Base-by-base conservation (phyloP, 768 basidiomycete genomes). In the Trametes cubensis region DNA sequence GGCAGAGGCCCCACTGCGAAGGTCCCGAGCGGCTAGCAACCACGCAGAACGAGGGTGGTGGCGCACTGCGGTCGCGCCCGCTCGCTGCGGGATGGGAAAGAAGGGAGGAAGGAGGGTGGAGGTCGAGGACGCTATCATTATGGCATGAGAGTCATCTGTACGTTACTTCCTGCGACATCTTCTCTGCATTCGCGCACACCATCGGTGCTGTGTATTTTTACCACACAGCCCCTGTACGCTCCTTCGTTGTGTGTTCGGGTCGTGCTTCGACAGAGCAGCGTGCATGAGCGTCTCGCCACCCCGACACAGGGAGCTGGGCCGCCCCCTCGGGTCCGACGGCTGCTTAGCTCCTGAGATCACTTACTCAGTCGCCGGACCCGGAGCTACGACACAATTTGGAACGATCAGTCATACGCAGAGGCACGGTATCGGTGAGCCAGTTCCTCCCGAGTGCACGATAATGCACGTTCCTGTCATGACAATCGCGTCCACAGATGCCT, bases 111-210 rank as follows among this genome's bases (percentile, higher is more conserved):
- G 49, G 58, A 44, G 6, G 38, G 21, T 39, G 58, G 39, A 54
- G 58, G 57, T 50, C 48, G 52, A 47, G 30, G 58, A 61, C 52
- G 46, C 40, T 54, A 61, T 61, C 45, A 61, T 61, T 61, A 61
- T 61, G 60, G 60, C 60, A 61, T 61, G 45, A 42, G 60, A 48
- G 53, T 61, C 52, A 54, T 54, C 53, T 54, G 60, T 54, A 55
- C 53, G 60, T 61, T 61, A 55, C 34, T 15, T 20, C 38, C 20
- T 23, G 34, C 44, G 60, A 49, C 45, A 45, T 54, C 38, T 61
- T 55, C 52, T 47, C 38, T 48, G 21, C 60, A 52, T 59, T 23
- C 58, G 39, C 42, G 58, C 58, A 52, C 49, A 11, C 49, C 25
- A 21, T 44, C 48, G 58, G 48, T 45, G 58, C 26, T 21, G 41